Base-by-base conservation (phyloP, 192 early-diverging fungal genomes). In the Dissophora globulifera region DNA sequence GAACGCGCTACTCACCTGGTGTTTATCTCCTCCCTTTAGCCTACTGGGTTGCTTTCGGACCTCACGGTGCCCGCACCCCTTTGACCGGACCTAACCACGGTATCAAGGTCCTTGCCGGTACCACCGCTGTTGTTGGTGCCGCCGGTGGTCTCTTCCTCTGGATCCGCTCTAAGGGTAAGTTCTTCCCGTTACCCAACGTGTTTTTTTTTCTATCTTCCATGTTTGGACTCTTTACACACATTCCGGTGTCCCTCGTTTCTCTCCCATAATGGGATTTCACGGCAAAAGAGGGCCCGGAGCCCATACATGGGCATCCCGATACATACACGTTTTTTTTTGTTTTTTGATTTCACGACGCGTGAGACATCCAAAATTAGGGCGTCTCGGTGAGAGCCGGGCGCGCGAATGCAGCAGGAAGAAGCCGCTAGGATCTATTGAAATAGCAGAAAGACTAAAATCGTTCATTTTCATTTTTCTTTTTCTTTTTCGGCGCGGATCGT, bases 1-100 rank as follows among this genome's bases (percentile, higher is more conserved):
- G n/a, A n/a, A n/a, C n/a, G n/a, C n/a, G n/a, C n/a, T n/a, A n/a
- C n/a, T n/a, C n/a, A n/a, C n/a, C n/a, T n/a, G n/a, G n/a, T 22
- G 15, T n/a, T n/a, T 47, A 1, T 4, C 25, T 19, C 47, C 11
- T 22, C 58, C 27, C 35, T 50, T 15, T 71, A 93, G 94, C 91
- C 53, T 97, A 95, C 85, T 98, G 88, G 82, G 91, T 97, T 78
- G 93, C 97, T 46, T 99, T 96, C 83, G 97, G 97, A 58, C 82
- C 91, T 43, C 93, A 97, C 88, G 94, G 92, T 82, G 87, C 91
- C 49, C 93, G 97, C 61, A 88, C 92, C 62, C 91, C 89, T 38
- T 76, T 86, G 50, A 71, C 78, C 54, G 79, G 89, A 83, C 88
- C 95, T 67, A 84, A 88, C 68, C 85, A 89, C 84, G 70, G 79